Percentiles rank a stretch among this genome's conserved stretches.
phyloP scores from a whole-genome alignment of 2,329 filamentous ascomycete species.

The Fusarium cyanostomum region DNA sequence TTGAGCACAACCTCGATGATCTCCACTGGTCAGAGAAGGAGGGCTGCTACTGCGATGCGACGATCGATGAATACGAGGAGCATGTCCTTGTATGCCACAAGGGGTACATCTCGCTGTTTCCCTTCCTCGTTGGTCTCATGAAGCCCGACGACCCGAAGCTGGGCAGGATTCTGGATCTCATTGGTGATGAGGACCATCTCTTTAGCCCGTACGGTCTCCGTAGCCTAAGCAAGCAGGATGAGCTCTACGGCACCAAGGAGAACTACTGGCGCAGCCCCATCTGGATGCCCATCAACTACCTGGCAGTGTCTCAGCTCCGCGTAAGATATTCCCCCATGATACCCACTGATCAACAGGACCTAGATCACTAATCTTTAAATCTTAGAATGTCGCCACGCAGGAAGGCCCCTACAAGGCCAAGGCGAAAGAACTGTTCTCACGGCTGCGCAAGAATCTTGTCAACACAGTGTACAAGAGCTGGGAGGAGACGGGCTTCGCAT shows the following conservation, averaged over 20 bases:
- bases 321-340: slow-evolving; percentile 61
- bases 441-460: slow-evolving; percentile 84
- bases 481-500: slow-evolving; percentile 93
- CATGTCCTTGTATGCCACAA: slow-evolving; percentile 91
- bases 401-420: slow-evolving; percentile 74
- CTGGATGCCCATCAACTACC: slow-evolving; percentile 97
- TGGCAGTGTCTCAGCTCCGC: slow-evolving; percentile 80
- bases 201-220: slow-evolving; percentile 91
- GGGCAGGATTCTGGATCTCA: slow-evolving; percentile 77
- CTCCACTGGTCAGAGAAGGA: slow-evolving; percentile 89
- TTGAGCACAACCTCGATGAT: slow-evolving; percentile 87
- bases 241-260: slow-evolving; percentile 88
- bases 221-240: slow-evolving; percentile 84
- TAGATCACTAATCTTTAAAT: slow-evolving; percentile 44
- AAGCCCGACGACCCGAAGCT: slow-evolving; percentile 78
- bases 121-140: slow-evolving; percentile 86
- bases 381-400: slow-evolving; percentile 68
- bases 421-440: slow-evolving; percentile 78
- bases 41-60: slow-evolving; percentile 92
- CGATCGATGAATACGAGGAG: slow-evolving; percentile 95
- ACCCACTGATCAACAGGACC: background rate
- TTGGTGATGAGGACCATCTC: slow-evolving; percentile 84
- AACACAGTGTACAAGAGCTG: slow-evolving; percentile 89
- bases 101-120: slow-evolving; percentile 93
- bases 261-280: slow-evolving; percentile 97